Evolutionary conservation across 139 green algal genomes (phyloP).

Genomic region (Zygnema circumcarinatum): DNA sequence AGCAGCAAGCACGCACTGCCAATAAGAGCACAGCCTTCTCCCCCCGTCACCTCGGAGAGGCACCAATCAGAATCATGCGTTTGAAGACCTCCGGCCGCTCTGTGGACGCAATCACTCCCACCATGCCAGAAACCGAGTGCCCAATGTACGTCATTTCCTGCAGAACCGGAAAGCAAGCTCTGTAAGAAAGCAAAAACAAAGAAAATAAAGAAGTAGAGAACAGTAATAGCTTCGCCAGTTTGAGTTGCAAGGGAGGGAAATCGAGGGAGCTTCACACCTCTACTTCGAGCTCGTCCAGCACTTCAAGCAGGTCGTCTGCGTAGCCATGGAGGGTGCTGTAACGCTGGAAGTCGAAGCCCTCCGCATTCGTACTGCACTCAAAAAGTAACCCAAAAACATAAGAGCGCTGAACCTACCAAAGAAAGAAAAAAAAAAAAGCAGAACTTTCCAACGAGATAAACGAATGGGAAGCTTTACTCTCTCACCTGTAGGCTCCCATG

Average conservation of each 20-base stretch:
- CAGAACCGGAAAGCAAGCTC: too few species aligned
- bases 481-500: constrained; percentile 43
- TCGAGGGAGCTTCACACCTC: too few species aligned
- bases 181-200: too few species aligned
- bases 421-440: neutral
- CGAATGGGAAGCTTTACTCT: neutral
- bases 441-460: neutral
- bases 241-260: too few species aligned
- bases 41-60: constrained; percentile 40
- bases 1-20: too few species aligned
- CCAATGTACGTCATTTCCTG: constrained; percentile 47
- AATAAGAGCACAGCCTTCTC: too few species aligned
- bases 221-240: too few species aligned
- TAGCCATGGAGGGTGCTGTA: constrained; percentile 46
- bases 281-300: constrained; percentile 35
- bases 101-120: constrained; percentile 30
- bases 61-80: constrained; percentile 26
- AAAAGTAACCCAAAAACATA: neutral
- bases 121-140: constrained; percentile 58
- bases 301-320: constrained; percentile 46
- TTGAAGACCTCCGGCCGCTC: constrained; percentile 33
- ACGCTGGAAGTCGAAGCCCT: constrained; percentile 37
- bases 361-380: constrained; percentile 11
- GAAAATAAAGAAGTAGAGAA: too few species aligned
- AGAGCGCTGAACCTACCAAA: neutral